Base-by-base conservation (phyloP, 2,329 filamentous ascomycete genomes). In the Capronia americana region DNA sequence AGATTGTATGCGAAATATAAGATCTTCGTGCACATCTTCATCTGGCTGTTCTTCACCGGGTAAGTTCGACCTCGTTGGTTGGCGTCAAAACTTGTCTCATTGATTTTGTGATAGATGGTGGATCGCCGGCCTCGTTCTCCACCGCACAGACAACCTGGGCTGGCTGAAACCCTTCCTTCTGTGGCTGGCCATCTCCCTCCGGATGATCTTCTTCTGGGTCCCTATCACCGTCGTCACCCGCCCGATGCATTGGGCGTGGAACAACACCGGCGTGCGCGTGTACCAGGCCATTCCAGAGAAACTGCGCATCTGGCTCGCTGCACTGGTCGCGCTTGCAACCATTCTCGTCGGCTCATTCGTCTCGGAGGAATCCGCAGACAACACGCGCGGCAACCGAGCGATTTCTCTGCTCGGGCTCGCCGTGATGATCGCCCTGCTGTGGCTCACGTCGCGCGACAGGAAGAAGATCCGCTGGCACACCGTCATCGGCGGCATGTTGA, bases 101-200 rank as follows among this genome's bases (percentile, higher is more conserved):
- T 64, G 51, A 63, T 61, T 34, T 34, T 1, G 28, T 6, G 53
- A n/a, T 53, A 70, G 68, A 59, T 93, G 91, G 91, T 93, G 90
- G 90, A 89, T 93, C 70, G 88, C 90, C 6, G 87, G 88, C 62
- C 80, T 94, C 56, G 82, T 93, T 66, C 82, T 92, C 61, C 92
- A 94, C 76, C 87, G 87, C 66, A 72, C 89, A 66, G 87, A 92
- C 74, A 87, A 92, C 74, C 84, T 85, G 78, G 92, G 92, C 74
- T 96, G 92, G 92, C 79, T 96, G 64, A 86, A 93, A 57, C 92
- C 93, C 0, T 95, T 96, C 79, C 83, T 96, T 58, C 76, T 97
- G 55, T 96, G 90, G 83, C 86, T 96, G 54, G 84, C 82, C 71
- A 88, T 96, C 72, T 87, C 86, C 11, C 81, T 95, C 58, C 90